Evolutionary conservation across 139 green algal species (phyloP), one percentile per base, ranked within the genome.

Genomic region (Pleodorina starrii): DNA sequence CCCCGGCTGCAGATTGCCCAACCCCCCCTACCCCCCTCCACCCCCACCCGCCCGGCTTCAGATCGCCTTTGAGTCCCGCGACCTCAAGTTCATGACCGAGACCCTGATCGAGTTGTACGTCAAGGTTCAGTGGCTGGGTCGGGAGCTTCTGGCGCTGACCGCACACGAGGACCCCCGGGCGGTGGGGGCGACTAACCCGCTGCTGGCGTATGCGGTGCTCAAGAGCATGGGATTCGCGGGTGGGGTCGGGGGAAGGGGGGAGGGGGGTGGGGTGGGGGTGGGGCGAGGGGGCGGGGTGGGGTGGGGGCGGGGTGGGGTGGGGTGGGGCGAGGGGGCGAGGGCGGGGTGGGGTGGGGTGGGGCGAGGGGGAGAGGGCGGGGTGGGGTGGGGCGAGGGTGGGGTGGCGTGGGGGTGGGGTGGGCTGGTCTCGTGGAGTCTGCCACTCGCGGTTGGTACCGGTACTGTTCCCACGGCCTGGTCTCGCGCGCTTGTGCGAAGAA

Each of bases 61-160:
- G 82, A 43, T 88, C 1, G 82, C 82, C 10, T 88, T 88, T 32
- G 82, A 88, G 21, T 46, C 43, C 0, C 17, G 40, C 1, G 82
- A 88, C 60, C 44, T 78, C 16, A 88, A 88, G 66, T 88, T 88
- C 60, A 88, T 88, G 82, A 88, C 43, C 4, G 82, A 88, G 82
- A 51, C 63, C 1, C 10, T 79, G 63, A 50, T 79, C 43, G 82
- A 88, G 63, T 10, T 78, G 60, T 79, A 79, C 66, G 40, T 78
- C 43, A 66, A 78, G 63, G 63, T 78, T 10, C 82, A 88, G 82
- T 88, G 82, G 82, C 10, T 25, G 63, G 82, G 82, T 43, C 9
- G 44, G 14, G 82, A 88, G 82, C 35, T 79, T 12, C 43, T 79
- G 63, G 43, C 63, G 21, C 63, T 88, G n/a, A 88, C 82, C 43